Evolutionary conservation across 345 rosid species (phyloP), one percentile per base, ranked within the genome.

Genomic region (Garcia nutans): DNA sequence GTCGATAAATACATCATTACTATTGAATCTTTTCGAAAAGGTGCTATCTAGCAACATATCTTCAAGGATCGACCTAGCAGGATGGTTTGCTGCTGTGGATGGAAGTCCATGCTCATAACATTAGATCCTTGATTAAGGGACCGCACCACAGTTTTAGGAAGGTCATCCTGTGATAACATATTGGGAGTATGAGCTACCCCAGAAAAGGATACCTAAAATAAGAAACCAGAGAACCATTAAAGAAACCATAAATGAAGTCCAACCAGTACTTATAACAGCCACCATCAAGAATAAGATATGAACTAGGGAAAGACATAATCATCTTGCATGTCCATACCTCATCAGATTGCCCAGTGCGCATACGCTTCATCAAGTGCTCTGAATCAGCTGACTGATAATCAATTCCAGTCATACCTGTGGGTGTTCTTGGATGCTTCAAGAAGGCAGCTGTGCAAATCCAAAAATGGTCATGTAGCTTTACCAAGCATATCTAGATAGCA

Each of bases 301-400:
- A 55, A 24, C 55, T 70, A 10, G 20, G 37, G 47, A n/a, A 37
- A 58, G 33, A 65, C 8, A 22, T 17, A 1, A 44, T 47, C 24
- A 20, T 64, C 76, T 52, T 15, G 65, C 55, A 22, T 66, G 70
- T 57, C 71, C 26, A 49, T 72, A 89, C 93, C 96, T 89, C 96
- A 64, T 89, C 93, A 78, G 88, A 82, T 76, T 84, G 89, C 76
- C 87, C 90, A 79, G 89, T 70, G 55, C 92, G 89, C 57, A 87
- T 72, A 42, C 97, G 88, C 86, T 91, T 91, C 89, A 91, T 75
- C 58, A 89, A 82, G 78, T 86, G 87, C 69, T 91, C 97, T 58
- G 92, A 87, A 80, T 91, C 94, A 59, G 94, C 90, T 16, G 93
- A 82, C 47, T 91, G 93, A 80, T 88, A 89, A 74, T 89, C 94